Percentiles rank a stretch among this genome's conserved stretches.
phyloP scores from a whole-genome alignment of 2,329 filamentous ascomycete species.

The Botrytis fragariae region DNA sequence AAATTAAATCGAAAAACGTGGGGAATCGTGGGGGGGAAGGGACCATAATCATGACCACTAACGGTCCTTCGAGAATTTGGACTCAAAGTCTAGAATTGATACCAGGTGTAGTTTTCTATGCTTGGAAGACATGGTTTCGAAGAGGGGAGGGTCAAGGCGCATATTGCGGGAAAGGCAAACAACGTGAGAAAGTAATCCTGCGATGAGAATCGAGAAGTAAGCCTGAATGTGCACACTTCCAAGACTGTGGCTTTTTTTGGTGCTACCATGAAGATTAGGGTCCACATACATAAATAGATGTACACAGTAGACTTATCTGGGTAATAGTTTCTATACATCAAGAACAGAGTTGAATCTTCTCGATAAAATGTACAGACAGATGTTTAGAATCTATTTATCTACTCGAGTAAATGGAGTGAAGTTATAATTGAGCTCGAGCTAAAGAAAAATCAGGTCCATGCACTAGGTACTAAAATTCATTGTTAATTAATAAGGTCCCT shows the following conservation, averaged over 20 bases:
- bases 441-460: neutral
- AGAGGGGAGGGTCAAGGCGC: neutral
- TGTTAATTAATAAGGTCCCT: neutral
- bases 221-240: neutral
- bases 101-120: neutral
- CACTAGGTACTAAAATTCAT: neutral
- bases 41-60: neutral
- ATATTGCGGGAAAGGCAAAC: slow-evolving; percentile 13
- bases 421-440: slow-evolving; percentile 1
- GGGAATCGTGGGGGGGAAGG: slow-evolving; percentile 4
- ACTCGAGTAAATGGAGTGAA: neutral
- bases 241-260: neutral
- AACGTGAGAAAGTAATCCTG: neutral
- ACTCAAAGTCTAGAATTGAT: neutral
- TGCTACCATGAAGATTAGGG: neutral
- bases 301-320: neutral
- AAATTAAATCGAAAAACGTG: slow-evolving; percentile 2
- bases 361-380: neutral
- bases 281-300: neutral
- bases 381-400: neutral
- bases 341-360: neutral
- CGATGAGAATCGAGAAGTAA: neutral
- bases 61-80: neutral
- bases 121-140: neutral
- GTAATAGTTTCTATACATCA: neutral